Percentiles rank a stretch among this genome's conserved stretches.
phyloP scores from a whole-genome alignment of 257 asterid genomes.

The Striga asiatica region DNA sequence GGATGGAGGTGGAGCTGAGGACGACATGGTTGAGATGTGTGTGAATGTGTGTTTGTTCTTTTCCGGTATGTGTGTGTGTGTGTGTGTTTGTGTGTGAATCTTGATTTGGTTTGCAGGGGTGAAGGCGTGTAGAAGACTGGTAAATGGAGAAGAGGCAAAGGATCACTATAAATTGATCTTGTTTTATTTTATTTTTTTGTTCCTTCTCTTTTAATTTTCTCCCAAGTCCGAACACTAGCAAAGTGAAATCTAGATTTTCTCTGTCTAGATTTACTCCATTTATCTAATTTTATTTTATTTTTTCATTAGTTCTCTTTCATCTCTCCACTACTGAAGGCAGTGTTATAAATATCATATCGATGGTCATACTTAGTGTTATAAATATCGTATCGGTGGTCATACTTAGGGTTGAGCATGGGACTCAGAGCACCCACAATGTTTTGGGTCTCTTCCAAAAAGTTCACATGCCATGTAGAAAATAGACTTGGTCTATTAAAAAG shows the following conservation, averaged over 20 bases:
- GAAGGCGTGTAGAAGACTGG: neutral
- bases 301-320: neutral
- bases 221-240: no score
- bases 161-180: neutral
- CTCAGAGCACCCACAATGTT: no score
- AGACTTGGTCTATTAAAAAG: no score
- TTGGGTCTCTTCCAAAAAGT: no score
- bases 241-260: constrained; percentile 12
- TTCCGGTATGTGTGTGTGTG: neutral
- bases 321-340: neutral
- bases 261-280: constrained; percentile 14
- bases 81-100: neutral
- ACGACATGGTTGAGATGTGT: neutral
- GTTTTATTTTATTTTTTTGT: no score
- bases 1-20: neutral
- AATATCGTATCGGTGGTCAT: no score
- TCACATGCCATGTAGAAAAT: no score
- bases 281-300: neutral
- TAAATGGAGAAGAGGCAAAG: neutral
- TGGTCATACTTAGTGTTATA: no score
- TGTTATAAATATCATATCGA: neutral
- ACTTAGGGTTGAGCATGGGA: no score
- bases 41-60: neutral
- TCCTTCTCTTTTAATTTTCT: no score
- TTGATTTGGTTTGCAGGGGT: neutral